Evolutionary conservation across 345 rosid genomes (phyloP).

Genomic region (Sonneratia caseolaris): DNA sequence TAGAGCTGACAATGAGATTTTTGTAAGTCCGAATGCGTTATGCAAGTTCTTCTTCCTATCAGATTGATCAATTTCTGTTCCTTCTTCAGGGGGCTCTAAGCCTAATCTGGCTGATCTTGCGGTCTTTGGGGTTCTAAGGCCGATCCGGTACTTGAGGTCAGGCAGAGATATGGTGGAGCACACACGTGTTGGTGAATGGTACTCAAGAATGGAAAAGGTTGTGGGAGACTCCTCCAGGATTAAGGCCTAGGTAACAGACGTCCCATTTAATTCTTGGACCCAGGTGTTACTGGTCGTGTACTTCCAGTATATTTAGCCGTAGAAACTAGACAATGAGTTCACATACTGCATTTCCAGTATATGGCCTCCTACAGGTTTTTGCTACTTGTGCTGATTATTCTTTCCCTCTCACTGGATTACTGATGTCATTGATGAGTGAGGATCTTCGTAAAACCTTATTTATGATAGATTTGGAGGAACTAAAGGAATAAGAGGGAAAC

Average conservation of each 20-base stretch:
- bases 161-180: slow-evolving; percentile 70
- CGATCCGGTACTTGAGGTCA: slow-evolving; percentile 47
- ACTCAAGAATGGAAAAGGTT: slow-evolving; percentile 44
- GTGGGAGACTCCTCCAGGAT: slow-evolving; percentile 47
- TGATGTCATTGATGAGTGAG: not conserved
- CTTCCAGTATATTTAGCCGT: not conserved
- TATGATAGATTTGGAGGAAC: not conserved
- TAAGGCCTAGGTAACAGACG: slow-evolving; percentile 12
- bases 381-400: not conserved
- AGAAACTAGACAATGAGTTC: not conserved
- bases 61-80: not conserved
- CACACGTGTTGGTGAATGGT: slow-evolving; percentile 64
- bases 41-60: not conserved
- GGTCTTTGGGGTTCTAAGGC: slow-evolving; percentile 56
- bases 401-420: not conserved
- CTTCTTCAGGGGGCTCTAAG: slow-evolving; percentile 39
- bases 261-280: not conserved
- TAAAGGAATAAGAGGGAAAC: not conserved
- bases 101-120: slow-evolving; percentile 67
- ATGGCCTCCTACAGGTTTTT: not conserved
- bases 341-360: not conserved
- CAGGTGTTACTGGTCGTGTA: slow-evolving; percentile 1
- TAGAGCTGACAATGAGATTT: not conserved
- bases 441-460: not conserved
- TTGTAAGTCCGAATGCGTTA: not conserved